Conservation (phyloP, 805 yeast species). For the Lachancea thermotolerans region DNA sequence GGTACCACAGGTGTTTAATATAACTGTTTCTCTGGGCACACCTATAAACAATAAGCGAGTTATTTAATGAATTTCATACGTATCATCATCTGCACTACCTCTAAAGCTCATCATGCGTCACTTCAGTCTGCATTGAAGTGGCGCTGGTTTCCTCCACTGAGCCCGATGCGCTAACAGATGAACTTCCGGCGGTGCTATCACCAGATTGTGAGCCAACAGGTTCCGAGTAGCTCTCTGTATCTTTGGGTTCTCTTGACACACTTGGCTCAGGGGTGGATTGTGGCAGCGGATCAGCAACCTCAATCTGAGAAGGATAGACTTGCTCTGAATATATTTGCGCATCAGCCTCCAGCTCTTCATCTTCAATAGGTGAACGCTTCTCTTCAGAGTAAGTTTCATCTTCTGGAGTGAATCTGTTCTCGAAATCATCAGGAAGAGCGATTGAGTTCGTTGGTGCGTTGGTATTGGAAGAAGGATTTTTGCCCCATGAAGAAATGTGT, state of each 20-base stretch:
- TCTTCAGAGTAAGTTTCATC: not conserved
- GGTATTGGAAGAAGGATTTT: not conserved
- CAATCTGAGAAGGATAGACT: not conserved
- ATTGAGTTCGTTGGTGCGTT: not conserved
- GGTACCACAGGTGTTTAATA: not conserved
- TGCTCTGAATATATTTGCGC: not conserved
- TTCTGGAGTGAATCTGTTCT: conserved; percentile 7
- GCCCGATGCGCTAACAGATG: too few relatives aligned
- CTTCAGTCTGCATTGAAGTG: too few relatives aligned
- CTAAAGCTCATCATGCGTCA: conserved; percentile 2
- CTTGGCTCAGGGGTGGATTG: not conserved
- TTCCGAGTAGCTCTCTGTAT: not conserved
- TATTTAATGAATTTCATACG: not conserved
- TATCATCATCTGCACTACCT: not conserved
- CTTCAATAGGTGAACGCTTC: too few relatives aligned
- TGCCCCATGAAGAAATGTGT: conserved; percentile 4
- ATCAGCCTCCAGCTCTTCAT: not conserved
- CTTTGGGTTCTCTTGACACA: not conserved
- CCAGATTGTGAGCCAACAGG: not conserved
- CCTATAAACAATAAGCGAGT: not conserved
- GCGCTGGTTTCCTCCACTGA: too few relatives aligned
- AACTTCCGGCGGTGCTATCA: not conserved
- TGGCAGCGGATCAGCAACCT: not conserved
- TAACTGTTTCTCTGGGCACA: not conserved
- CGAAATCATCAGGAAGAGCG: conserved; percentile 8